Evolutionary conservation across 2,329 filamentous ascomycete genomes (phyloP).

Genomic region (Xylaria polymorpha): DNA sequence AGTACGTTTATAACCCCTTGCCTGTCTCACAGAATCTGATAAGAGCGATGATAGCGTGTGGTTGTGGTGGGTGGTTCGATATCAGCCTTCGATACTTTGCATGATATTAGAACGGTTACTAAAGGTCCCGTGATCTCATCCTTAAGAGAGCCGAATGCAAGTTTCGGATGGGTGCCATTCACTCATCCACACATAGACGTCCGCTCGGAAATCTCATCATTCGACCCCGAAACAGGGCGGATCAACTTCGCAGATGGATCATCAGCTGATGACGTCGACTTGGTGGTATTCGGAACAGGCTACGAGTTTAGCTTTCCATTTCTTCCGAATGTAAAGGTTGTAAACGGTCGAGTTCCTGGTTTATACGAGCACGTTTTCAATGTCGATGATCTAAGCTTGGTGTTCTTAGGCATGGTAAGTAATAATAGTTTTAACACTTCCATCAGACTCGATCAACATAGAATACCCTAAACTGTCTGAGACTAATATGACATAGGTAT

Average conservation of each 20-base stretch:
- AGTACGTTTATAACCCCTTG: background rate
- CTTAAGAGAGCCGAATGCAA: background rate
- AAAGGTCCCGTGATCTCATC: background rate
- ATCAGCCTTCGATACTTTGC: background rate
- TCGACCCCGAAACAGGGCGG: background rate
- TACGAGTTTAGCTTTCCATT: slow-evolving; percentile 1
- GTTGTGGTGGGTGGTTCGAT: background rate
- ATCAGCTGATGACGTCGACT: background rate
- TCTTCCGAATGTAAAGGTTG: background rate
- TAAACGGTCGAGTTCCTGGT: background rate
- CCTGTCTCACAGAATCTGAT: background rate
- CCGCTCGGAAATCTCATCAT: background rate
- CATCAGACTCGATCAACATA: background rate
- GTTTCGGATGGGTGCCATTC: background rate
- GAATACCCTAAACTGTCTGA: background rate
- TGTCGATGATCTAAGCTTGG: background rate
- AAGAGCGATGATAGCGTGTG: background rate
- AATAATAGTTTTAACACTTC: background rate
- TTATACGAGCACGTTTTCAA: slow-evolving; percentile 1
- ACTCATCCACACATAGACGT: background rate
- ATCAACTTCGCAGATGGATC: background rate
- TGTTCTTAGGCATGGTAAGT: slow-evolving; percentile 2
- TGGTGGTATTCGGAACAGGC: background rate
- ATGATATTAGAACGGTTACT: background rate
- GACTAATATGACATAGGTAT: background rate